Percentiles rank a stretch among this genome's conserved stretches.
These are phyloP conservation scores for Mortierella sp. DNA, from an alignment of 371 early-diverging fungal genomes.

Conservation along the genomic window DNA sequence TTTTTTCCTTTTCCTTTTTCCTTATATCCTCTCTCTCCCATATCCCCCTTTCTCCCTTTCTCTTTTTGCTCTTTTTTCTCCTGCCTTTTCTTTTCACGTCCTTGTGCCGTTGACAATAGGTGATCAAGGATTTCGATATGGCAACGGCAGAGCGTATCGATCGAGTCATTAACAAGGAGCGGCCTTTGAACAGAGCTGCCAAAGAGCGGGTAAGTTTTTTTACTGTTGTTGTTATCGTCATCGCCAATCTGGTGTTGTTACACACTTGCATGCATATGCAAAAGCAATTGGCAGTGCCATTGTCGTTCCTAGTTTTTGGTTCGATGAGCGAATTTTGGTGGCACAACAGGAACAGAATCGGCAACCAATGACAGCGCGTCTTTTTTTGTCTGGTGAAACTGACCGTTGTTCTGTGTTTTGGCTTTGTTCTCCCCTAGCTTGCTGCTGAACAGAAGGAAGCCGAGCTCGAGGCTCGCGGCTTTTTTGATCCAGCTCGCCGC, in stretches of 20 bases:
- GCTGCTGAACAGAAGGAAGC: slow-evolving; percentile 53
- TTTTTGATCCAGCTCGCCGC: slow-evolving; percentile 53
- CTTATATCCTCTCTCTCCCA: neutral
- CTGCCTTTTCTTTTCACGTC: neutral
- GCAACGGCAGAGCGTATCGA: slow-evolving; percentile 51
- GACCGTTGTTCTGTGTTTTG: neutral
- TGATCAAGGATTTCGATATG: slow-evolving; percentile 46
- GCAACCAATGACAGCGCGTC: neutral
- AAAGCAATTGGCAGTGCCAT: neutral
- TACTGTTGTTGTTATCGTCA: neutral
- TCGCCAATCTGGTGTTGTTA: neutral
- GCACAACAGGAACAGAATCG: neutral
- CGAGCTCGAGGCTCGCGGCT: slow-evolving; percentile 48
- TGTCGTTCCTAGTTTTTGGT: neutral
- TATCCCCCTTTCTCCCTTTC: neutral
- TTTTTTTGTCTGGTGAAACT: too few relatives aligned
- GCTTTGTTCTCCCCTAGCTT: slow-evolving; percentile 12
- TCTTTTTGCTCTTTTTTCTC: neutral
- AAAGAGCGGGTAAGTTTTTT: slow-evolving; percentile 36
- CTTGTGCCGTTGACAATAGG: neutral
- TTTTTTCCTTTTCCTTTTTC: neutral
- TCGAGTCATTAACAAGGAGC: slow-evolving; percentile 52
- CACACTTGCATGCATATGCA: neutral
- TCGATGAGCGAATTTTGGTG: neutral
- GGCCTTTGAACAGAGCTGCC: slow-evolving; percentile 38